A percentile compares a stretch with the other conserved stretches of the same genome.
Evolutionary conservation across 2,329 filamentous ascomycete genomes (phyloP).

Genomic region (Tothia fuscella): DNA sequence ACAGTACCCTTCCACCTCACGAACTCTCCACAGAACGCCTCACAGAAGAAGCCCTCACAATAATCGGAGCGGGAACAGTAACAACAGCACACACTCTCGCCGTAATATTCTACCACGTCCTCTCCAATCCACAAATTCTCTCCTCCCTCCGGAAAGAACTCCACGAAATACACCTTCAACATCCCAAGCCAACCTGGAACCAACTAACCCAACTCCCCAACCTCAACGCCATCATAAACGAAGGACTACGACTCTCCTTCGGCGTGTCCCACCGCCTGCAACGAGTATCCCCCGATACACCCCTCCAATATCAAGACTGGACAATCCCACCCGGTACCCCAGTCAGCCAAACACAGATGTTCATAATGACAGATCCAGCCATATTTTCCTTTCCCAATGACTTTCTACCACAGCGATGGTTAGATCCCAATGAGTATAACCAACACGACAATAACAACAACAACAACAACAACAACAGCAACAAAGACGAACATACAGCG

Average conservation of each 20-base stretch:
- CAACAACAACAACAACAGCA: not conserved
- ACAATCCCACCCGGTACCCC: constrained; percentile 16
- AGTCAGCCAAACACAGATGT: constrained; percentile 19
- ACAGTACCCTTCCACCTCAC: constrained; percentile 10
- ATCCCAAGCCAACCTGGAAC: constrained; percentile 13
- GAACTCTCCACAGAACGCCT: constrained; percentile 19
- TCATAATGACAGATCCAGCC: constrained; percentile 17
- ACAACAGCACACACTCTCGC: constrained; percentile 26
- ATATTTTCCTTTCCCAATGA: constrained; percentile 16
- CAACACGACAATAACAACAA: too few species aligned
- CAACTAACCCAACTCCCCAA: constrained; percentile 20
- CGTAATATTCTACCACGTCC: constrained; percentile 21
- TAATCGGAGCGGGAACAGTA: constrained; percentile 28
- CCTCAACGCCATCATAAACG: constrained; percentile 22
- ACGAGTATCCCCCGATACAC: constrained; percentile 15
- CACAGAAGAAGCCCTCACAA: constrained; percentile 26
- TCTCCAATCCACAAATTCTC: constrained; percentile 15
- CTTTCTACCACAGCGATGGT: constrained; percentile 25
- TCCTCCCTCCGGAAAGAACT: constrained; percentile 20
- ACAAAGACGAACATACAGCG: too few species aligned
- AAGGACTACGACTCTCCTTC: constrained; percentile 23
- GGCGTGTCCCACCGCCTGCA: constrained; percentile 18
- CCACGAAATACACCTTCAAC: not conserved
- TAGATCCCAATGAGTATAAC: constrained; percentile 12
- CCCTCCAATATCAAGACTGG: constrained; percentile 13